Conservation (phyloP, 2,329 filamentous ascomycete genomes). For the Torrubiellomyces zombiae region DNA sequence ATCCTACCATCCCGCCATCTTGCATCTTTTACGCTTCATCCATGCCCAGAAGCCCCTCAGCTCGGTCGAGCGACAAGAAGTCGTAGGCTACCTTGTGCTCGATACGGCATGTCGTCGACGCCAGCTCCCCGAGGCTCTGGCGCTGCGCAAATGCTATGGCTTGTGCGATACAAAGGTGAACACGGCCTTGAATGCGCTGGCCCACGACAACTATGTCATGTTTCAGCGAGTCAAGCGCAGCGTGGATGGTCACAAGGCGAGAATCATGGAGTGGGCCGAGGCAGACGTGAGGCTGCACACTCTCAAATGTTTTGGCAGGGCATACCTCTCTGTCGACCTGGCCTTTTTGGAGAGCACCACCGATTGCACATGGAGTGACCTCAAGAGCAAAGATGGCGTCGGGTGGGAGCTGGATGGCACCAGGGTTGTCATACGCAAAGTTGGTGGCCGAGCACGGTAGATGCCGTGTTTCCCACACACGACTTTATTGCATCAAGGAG, state of each 20-base stretch:
- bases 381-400: slow-evolving; percentile 53
- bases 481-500: neutral
- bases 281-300: slow-evolving; percentile 57
- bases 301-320: slow-evolving; percentile 70
- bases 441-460: slow-evolving; percentile 21
- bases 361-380: slow-evolving; percentile 52
- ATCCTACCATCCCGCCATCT: slow-evolving; percentile 76
- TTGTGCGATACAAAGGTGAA: slow-evolving; percentile 55
- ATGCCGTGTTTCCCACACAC: slow-evolving; percentile 1
- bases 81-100: slow-evolving; percentile 65
- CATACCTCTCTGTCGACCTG: slow-evolving; percentile 60
- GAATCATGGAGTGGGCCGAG: slow-evolving; percentile 69
- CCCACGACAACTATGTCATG: slow-evolving; percentile 65
- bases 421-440: slow-evolving; percentile 57
- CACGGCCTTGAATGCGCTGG: slow-evolving; percentile 49
- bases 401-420: slow-evolving; percentile 69
- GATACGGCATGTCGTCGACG: slow-evolving; percentile 76
- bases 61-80: slow-evolving; percentile 57
- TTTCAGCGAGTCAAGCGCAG: slow-evolving; percentile 56
- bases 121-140: slow-evolving; percentile 57
- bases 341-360: slow-evolving; percentile 52
- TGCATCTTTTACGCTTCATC: slow-evolving; percentile 58
- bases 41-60: slow-evolving; percentile 53
- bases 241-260: slow-evolving; percentile 67
- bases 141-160: slow-evolving; percentile 41